Conservation (phyloP, 345 rosid genomes). For the Durio zibethinus region DNA sequence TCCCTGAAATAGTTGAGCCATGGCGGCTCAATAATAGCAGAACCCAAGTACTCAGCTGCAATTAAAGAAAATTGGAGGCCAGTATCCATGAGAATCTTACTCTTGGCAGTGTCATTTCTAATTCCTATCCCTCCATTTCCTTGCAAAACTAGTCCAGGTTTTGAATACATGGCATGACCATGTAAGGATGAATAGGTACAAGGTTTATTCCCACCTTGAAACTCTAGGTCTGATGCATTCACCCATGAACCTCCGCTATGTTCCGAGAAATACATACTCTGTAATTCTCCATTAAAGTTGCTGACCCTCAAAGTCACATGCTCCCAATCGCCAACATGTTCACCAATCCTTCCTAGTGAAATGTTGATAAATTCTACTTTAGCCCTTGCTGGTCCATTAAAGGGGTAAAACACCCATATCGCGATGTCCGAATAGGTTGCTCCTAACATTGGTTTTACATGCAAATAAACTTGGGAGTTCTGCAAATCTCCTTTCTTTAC, state of each 20-base stretch:
- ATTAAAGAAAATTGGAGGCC: constrained; percentile 37
- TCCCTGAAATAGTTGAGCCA: constrained; percentile 64
- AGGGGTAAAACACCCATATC: constrained; percentile 80
- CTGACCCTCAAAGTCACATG: constrained; percentile 70
- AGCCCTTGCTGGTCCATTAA: constrained; percentile 71
- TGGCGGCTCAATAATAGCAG: constrained; percentile 40
- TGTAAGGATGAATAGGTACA: constrained; percentile 61
- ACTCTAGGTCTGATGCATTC: constrained; percentile 61
- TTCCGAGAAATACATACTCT: constrained; percentile 51
- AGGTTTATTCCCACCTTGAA: constrained; percentile 47
- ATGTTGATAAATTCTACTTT: constrained; percentile 55
- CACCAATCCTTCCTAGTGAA: constrained; percentile 61
- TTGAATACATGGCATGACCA: constrained; percentile 78
- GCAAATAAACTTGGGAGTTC: constrained; percentile 51
- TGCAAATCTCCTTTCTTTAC: constrained; percentile 66
- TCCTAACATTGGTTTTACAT: constrained; percentile 74
- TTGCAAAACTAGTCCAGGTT: constrained; percentile 75
- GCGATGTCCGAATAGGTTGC: constrained; percentile 73
- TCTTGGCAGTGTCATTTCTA: constrained; percentile 70
- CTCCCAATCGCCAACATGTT: constrained; percentile 94
- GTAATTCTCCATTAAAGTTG: constrained; percentile 68
- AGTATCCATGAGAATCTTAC: constrained; percentile 46
- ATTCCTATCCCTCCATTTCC: constrained; percentile 57
- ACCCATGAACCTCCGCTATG: constrained; percentile 77
- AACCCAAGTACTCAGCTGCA: constrained; percentile 55